Base-by-base conservation (phyloP, 441 rosid genomes). In the Arabidopsis lyrata region DNA sequence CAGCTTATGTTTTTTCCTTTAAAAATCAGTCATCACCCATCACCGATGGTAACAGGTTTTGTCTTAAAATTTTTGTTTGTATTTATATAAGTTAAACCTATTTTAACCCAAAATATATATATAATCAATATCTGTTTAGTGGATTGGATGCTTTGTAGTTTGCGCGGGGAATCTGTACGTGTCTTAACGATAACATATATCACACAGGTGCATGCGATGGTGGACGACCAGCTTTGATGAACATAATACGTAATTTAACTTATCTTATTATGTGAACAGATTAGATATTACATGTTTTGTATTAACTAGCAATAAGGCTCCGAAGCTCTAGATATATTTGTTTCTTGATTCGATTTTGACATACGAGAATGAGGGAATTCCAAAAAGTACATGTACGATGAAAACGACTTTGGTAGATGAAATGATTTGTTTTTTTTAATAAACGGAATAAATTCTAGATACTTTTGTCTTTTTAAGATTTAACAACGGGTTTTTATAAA, bases 111-210 rank as follows among this genome's bases (percentile, higher is more conserved):
- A 18, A 18, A 18, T 18, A 18, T 18, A 18, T 13, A 22, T 7
- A 22, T 27, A 38, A 38, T 27, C 42, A 16, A 4, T 16, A 14
- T 14, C 5, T 38, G 70, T 57, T 53, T 7, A 64, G 56, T 56
- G 47, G 38, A n/a, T 55, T 56, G 48, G 48, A 34, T 45, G 50
- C n/a, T 63, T 55, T 55, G 63, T 63, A 53, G 41, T 32, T 54
- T 63, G 71, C 70, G 77, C 64, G 71, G 71, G 77, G 63, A 45
- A 73, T 56, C 50, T 64, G 45, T 22, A 64, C 71, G 50, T 73
- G 77, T 73, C 70, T 14, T 42, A 63, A 44, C 56, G 48, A 63
- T n/a, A 32, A 16, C 56, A 48, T 18, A 18, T 18, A 42, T 47
- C 45, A 29, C 3, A 50, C 3, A 57, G 15, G 2, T 48, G 42